Base-by-base conservation (phyloP, 225 moss, liverwort and hornwort genomes). In the Bryum argenteum region DNA sequence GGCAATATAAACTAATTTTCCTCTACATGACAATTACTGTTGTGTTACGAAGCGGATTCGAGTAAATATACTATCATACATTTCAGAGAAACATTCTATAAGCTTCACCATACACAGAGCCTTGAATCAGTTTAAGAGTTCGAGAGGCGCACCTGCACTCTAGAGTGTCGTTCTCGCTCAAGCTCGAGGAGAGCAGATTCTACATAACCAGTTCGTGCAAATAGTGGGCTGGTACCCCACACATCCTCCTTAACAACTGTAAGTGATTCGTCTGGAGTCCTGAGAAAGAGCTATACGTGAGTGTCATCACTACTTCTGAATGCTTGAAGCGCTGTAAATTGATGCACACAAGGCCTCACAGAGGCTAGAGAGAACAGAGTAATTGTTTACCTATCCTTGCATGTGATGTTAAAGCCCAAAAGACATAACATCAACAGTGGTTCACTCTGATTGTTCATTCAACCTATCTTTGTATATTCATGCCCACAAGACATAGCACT, bases 121-220 rank as follows among this genome's bases (percentile, higher is more conserved):
- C 48, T 51, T 53, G 18, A n/a, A 63, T 18, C 52, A 52, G 11
- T 43, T 50, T 75, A 23, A 43, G 53, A 50, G 62, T 66, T 73
- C 17, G 28, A 51, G 63, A 62, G n/a, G 42, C 70, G 63, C 74
- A 97, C 96, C 96, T 97, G 93, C 66, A 97, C 94, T 69, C 88
- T 86, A 66, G 73, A 77, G 65, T 80, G 81, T 56, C 91, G 84
- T 76, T 94, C 90, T 51, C 84, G 87, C 54, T 94, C 85, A 52
- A 89, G 65, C 76, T 94, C 91, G 70, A 88, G 61, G 19, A 97
- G 79, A 20, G 96, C 93, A 77, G 92, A 82, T 81, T 91, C 94
- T 61, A 90, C 81, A 63, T 78, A 76, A 68, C 86, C 91, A 74
- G 96, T 90, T 72, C 86, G 85, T 42, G 89, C 79, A 66, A 97